Base-by-base conservation (phyloP, 2,329 filamentous ascomycete species). In the Furcasterigmium furcatum region DNA sequence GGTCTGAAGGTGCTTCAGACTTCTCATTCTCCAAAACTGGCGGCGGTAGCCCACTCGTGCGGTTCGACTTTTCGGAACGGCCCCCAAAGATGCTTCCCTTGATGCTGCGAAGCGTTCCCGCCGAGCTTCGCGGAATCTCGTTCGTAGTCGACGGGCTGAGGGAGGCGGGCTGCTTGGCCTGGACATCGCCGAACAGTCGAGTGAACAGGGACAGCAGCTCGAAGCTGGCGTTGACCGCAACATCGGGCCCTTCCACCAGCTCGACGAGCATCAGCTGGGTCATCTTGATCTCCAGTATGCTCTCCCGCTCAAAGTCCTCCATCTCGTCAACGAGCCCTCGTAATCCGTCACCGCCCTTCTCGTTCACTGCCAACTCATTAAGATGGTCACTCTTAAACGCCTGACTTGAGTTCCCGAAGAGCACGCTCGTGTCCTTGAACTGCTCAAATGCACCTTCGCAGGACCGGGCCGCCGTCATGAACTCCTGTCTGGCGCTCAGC, bases 391-490 rank as follows among this genome's bases (percentile, higher is more conserved):
- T 87, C 53, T 78, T 75, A 53, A 78, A 87, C 3, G 64, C 56
- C 45, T 78, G 59, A 14, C 80, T 72, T 27, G 76, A 67, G 43
- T 76, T 76, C 16, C 85, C 87, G 58, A 91, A 90, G 1, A 92
- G 74, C 7, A 87, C 74, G 1, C 78, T 65, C 0, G 84, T 79
- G 50, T 89, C 84, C 44, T 85, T 83, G 57, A 96, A 95, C 59
- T 95, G 89, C 54, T 96, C 91, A 59, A 97, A 87, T 4, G 91
- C 91, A 21, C 89, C 91, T 60, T 95, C 90, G 55, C 91, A 97
- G 25, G 91, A 86, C 57, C 85, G 84, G 22, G 82, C 79, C 2
- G 94, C 91, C 63, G 88, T 86, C 41, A 81, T 72, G 56, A 88
- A 95, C 51, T 96, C 91, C 53, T 95, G 87, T 52, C 88, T 84